These are phyloP conservation scores for Arthrobotrys sphaeroides DNA, from an alignment of 2,329 filamentous ascomycete species.

Conservation along the genomic window DNA sequence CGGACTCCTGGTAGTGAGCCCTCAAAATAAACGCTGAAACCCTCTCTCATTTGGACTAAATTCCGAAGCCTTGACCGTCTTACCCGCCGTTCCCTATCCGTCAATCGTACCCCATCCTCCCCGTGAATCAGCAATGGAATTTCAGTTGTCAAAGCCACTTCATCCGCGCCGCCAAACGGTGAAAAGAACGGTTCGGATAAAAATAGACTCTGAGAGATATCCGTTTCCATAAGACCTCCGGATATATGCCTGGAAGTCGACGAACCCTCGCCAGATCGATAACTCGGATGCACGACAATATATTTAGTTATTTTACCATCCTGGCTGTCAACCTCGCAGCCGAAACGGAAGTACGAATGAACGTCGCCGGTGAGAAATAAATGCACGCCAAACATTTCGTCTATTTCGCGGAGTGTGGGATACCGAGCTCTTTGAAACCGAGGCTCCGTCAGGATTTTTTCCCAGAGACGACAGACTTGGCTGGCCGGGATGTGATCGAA, in stretches of 20 bases:
- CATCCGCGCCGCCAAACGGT: not conserved
- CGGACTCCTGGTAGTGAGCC: not conserved
- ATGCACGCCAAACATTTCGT: not conserved
- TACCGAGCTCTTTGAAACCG: not conserved
- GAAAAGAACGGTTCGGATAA: constrained; percentile 5
- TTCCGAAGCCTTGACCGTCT: not conserved
- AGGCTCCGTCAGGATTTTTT: not conserved
- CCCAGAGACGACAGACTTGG: not conserved
- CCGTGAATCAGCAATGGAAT: no score
- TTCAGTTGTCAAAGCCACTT: not conserved
- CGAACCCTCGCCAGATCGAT: not conserved
- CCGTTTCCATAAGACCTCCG: not conserved
- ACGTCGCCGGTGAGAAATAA: not conserved
- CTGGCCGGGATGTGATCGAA: not conserved
- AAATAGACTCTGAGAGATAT: not conserved
- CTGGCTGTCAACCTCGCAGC: not conserved
- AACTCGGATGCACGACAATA: no score
- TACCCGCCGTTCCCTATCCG: not conserved
- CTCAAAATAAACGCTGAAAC: no score
- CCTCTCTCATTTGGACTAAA: not conserved
- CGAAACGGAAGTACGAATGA: not conserved
- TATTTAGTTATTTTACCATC: not conserved
- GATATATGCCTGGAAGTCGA: no score
- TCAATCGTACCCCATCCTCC: not conserved
- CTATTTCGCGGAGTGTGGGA: not conserved